Evolutionary conservation across 306 rosid genomes (phyloP).

Genomic region (Alnus rubra): DNA sequence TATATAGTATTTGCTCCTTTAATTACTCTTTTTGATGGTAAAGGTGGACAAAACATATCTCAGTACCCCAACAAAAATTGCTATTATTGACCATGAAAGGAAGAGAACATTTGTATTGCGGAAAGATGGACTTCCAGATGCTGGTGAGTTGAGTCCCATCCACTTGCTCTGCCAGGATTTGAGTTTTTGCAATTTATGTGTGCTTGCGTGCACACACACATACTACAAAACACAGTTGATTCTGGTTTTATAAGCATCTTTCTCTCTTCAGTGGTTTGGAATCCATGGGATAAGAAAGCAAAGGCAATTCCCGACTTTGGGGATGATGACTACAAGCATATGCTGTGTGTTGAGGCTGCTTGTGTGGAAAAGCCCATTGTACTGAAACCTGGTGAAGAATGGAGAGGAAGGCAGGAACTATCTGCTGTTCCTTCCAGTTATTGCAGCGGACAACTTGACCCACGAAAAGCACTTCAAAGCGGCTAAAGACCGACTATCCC

Average conservation of each 20-base stretch:
- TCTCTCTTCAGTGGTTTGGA: slow-evolving; percentile 65
- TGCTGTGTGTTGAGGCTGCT: slow-evolving; percentile 79
- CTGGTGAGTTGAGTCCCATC: slow-evolving; percentile 52
- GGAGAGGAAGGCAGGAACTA: slow-evolving; percentile 82
- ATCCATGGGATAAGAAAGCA: slow-evolving; percentile 85
- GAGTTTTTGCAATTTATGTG: not conserved
- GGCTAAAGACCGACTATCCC: slow-evolving; percentile 25
- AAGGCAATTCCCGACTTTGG: slow-evolving; percentile 68
- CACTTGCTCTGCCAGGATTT: not conserved
- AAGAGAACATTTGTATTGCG: slow-evolving; percentile 68
- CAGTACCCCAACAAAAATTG: slow-evolving; percentile 74
- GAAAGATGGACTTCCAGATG: slow-evolving; percentile 85
- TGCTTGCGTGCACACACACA: no score
- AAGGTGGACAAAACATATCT: slow-evolving; percentile 76
- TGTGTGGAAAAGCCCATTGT: slow-evolving; percentile 61
- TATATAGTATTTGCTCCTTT: slow-evolving; percentile 15
- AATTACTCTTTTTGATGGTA: slow-evolving; percentile 24
- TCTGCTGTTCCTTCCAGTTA: slow-evolving; percentile 75
- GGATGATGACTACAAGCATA: slow-evolving; percentile 59
- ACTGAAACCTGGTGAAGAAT: slow-evolving; percentile 83
- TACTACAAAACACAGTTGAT: slow-evolving; percentile 5
- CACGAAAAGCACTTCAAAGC: slow-evolving; percentile 35
- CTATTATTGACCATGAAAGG: slow-evolving; percentile 77
- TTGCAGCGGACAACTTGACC: slow-evolving; percentile 75
- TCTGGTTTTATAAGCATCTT: slow-evolving; percentile 1